These are phyloP conservation scores for Thielaviopsis punctulata DNA, from an alignment of 2,329 filamentous ascomycete species.

Conservation along the genomic window DNA sequence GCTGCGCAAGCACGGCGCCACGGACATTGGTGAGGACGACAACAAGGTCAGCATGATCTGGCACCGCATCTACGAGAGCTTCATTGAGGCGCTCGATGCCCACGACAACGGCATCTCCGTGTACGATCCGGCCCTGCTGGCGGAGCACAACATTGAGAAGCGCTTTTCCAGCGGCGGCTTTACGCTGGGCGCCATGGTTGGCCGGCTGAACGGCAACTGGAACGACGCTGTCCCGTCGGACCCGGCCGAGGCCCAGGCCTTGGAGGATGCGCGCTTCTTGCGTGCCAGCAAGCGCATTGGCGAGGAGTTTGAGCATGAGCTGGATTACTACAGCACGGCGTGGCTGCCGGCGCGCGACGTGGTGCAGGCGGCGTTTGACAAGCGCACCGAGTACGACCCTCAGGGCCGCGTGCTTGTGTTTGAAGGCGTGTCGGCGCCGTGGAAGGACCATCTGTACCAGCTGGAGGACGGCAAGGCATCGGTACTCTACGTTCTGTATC, in stretches of 20 bases:
- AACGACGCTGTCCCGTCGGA: constrained; percentile 45
- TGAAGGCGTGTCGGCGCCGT: constrained; percentile 61
- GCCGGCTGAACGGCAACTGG: constrained; percentile 62
- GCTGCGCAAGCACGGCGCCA: constrained; percentile 21
- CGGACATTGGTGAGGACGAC: constrained; percentile 35
- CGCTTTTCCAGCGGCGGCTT: constrained; percentile 72
- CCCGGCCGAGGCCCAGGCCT: constrained; percentile 37
- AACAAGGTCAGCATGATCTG: constrained; percentile 60
- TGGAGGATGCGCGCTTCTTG: constrained; percentile 68
- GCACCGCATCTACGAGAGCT: constrained; percentile 79
- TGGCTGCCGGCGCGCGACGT: constrained; percentile 81
- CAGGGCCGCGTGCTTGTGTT: constrained; percentile 70
- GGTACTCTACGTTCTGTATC: constrained; percentile 79
- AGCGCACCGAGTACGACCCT: constrained; percentile 49
- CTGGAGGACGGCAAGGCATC: constrained; percentile 48
- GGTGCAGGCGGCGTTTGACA: constrained; percentile 58
- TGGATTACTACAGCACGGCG: constrained; percentile 54
- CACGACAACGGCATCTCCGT: constrained; percentile 89
- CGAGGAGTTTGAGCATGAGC: constrained; percentile 66
- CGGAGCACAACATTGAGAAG: constrained; percentile 58
- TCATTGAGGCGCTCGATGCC: constrained; percentile 89
- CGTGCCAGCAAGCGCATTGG: constrained; percentile 70
- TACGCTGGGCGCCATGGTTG: constrained; percentile 68
- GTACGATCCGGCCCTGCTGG: constrained; percentile 56
- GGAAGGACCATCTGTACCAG: constrained; percentile 90